phyloP scores from a whole-genome alignment of 1,284 basidiomycete genomes.

The Ustilago sp. region DNA sequence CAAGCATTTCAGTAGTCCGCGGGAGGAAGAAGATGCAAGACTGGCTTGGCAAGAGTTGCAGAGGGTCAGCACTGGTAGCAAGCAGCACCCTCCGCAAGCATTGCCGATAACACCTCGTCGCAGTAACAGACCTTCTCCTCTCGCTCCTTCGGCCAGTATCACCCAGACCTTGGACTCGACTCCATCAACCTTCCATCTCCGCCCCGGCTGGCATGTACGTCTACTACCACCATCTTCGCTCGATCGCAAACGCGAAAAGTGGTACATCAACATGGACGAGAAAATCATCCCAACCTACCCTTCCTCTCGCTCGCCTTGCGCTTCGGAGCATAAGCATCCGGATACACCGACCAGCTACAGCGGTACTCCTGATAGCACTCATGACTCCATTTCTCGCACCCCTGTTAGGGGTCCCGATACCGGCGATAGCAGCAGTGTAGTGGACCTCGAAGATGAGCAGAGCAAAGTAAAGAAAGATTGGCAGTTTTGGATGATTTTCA shows the following conservation, averaged over 20 bases:
- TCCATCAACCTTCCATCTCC: neutral
- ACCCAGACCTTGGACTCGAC: too few relatives aligned
- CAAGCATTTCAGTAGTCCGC: too few relatives aligned
- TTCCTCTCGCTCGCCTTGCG: neutral
- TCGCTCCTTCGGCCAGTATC: neutral
- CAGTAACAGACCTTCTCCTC: neutral
- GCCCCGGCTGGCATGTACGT: neutral
- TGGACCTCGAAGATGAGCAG: neutral
- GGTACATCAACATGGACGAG: constrained; percentile 6
- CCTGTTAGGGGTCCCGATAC: neutral
- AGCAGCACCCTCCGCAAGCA: too few relatives aligned
- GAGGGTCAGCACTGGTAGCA: too few relatives aligned
- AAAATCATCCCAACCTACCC: neutral
- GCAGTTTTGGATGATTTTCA: constrained; percentile 34
- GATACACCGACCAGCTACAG: neutral
- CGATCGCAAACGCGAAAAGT: neutral
- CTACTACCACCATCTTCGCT: neutral
- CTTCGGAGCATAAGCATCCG: neutral
- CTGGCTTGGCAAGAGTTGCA: too few relatives aligned
- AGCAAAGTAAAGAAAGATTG: constrained; percentile 26
- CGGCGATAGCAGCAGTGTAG: neutral
- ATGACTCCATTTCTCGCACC: neutral
- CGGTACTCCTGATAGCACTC: neutral
- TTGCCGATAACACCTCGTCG: too few relatives aligned
- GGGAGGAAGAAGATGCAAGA: too few relatives aligned